phyloP scores from a whole-genome alignment of 441 rosid genomes.

The Syzygium malaccense region DNA sequence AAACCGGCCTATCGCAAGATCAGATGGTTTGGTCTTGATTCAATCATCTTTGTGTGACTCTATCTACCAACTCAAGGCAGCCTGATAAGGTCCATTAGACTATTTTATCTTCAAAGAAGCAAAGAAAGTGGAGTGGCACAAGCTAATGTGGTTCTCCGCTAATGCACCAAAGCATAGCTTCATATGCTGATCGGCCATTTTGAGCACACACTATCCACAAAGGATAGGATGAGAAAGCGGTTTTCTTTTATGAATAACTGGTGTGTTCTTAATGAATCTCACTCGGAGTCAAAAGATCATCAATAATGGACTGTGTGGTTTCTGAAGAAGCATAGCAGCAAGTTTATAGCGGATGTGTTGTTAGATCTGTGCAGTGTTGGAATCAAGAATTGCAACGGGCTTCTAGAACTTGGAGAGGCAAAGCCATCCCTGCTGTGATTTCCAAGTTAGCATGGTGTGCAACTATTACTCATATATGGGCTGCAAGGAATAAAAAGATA shows the following conservation, averaged over 20 bases:
- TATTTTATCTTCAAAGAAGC: neutral
- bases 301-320: neutral
- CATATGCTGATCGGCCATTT: neutral
- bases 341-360: neutral
- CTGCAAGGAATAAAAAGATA: neutral
- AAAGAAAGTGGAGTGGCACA: neutral
- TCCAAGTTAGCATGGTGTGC: neutral
- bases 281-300: neutral
- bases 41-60: neutral
- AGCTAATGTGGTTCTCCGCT: neutral
- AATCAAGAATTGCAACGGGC: neutral
- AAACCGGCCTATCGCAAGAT: neutral
- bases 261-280: neutral
- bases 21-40: neutral
- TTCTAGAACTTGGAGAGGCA: neutral
- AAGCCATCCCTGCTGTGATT: neutral
- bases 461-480: neutral
- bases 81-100: neutral
- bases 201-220: neutral
- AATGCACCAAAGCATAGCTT: neutral
- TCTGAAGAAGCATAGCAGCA: neutral
- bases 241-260: neutral
- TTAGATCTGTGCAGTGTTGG: neutral
- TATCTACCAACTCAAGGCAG: neutral
- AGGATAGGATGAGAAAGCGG: neutral